Evolutionary conservation across 345 rosid genomes (phyloP).

Genomic region (Dipteronia sinensis): DNA sequence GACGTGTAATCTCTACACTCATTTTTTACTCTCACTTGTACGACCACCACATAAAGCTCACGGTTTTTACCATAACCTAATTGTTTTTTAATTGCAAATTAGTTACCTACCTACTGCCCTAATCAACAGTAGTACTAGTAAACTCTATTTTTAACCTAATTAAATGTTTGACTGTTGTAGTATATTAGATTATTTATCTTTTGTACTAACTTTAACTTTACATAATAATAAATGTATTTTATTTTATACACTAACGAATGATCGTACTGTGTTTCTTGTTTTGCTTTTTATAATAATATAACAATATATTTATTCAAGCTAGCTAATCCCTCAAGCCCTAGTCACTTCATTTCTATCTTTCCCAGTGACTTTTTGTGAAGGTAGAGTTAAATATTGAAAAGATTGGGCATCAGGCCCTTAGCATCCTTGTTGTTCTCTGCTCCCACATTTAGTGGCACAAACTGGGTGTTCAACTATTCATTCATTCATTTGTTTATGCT

Average conservation of each 20-base stretch:
- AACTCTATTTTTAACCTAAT: not conserved
- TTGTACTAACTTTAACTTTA: too few species aligned
- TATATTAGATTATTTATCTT: too few species aligned
- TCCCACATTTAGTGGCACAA: slow-evolving; percentile 5
- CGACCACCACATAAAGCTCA: not conserved
- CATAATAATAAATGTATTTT: too few species aligned
- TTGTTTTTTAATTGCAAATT: not conserved
- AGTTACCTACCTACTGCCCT: not conserved
- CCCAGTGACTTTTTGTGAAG: not conserved
- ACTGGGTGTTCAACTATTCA: not conserved
- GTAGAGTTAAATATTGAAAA: not conserved
- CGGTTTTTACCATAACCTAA: not conserved
- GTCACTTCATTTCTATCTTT: not conserved
- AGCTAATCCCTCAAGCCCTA: too few species aligned
- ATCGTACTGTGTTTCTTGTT: too few species aligned
- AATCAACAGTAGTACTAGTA: too few species aligned
- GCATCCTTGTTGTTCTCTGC: slow-evolving; percentile 5
- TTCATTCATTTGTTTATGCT: not conserved
- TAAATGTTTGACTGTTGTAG: not conserved
- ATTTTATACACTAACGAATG: too few species aligned
- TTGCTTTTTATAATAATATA: too few species aligned
- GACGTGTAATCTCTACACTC: not conserved
- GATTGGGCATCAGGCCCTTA: slow-evolving; percentile 6
- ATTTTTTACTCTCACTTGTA: not conserved
- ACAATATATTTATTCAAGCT: too few species aligned